phyloP scores from a whole-genome alignment of 768 basidiomycete genomes.

The Mycena pura region DNA sequence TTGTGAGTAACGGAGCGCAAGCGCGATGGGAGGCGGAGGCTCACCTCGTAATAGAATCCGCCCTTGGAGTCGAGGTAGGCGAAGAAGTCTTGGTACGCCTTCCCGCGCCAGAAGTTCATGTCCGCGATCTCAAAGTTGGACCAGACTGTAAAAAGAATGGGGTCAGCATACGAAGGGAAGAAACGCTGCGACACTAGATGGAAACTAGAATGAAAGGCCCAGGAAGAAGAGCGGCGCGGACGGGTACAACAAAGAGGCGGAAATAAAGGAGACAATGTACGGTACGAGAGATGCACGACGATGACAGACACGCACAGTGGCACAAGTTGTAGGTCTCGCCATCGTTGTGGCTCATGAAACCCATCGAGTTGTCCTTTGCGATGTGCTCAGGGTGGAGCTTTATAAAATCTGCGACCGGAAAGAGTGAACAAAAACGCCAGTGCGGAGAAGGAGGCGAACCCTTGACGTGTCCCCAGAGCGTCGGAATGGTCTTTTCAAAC shows the following conservation, averaged over 20 bases:
- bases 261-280: not conserved
- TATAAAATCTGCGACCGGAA: conserved; percentile 70
- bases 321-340: conserved; percentile 75
- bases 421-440: not conserved
- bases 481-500: conserved; percentile 80
- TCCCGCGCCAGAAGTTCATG: conserved; percentile 87
- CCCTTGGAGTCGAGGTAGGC: conserved; percentile 81
- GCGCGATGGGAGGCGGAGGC: not conserved
- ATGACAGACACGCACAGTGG: conserved; percentile 71
- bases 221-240: not conserved
- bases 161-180: not conserved
- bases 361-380: conserved; percentile 69
- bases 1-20: not conserved
- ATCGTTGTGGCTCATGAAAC: conserved; percentile 73
- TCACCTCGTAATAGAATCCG: conserved; percentile 95
- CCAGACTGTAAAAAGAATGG: conserved; percentile 61
- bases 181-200: too few relatives aligned
- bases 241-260: not conserved
- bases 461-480: conserved; percentile 79
- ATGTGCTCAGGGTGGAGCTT: conserved; percentile 65
- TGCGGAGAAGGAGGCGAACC: conserved; percentile 43
- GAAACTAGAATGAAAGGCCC: too few relatives aligned
- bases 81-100: conserved; percentile 87
- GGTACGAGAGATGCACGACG: not conserved
- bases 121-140: conserved; percentile 93